Base-by-base conservation (phyloP, 192 early-diverging fungal genomes). In the Obelidium mucronatum region DNA sequence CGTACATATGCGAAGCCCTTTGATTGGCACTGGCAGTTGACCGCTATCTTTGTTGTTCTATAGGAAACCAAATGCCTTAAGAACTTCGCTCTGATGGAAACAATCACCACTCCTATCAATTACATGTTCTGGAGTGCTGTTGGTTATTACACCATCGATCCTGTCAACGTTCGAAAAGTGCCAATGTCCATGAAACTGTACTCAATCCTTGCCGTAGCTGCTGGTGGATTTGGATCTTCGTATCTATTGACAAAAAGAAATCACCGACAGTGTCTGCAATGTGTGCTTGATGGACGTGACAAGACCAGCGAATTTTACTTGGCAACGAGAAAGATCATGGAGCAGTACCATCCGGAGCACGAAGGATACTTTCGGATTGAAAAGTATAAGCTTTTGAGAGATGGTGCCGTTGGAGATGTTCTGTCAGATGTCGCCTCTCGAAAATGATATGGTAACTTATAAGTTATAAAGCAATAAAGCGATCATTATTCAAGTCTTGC, bases 291-390 rank as follows among this genome's bases (percentile, higher is more conserved):
- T 37, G 30, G 53, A 24, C 19, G 54, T 1, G 69, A 72, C 56
- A 72, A 72, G 39, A 72, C 69, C 36, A 72, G 69, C 36, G 69
- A 54, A 22, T 72, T 72, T 72, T 72, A 72, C 31, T 36, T 30
- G 19, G 40, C 30, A 31, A 72, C 69, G 22, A 22, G 69, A 4
- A 6, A 19, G 35, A 3, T 72, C 1, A 11, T 72, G 39, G 35
- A 72, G 54, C 69, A 39, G 5, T 58, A 72, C 39, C 54, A 72
- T 72, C 69, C 69, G 19, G 56, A 35, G 8, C 11, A 15, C 8
- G 34, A 54, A 5, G 69, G 40, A 19, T 72, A 72, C 30, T 72
- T 72, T 54, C 31, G 40, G 34, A 13, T 31, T 19, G 69, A 72
- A 72, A 72, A 72, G 56, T 72, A 58, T 35, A 35, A 35, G 36